phyloP scores from a whole-genome alignment of 2,329 filamentous ascomycete genomes.

The Tolypocladium endophyticum region DNA sequence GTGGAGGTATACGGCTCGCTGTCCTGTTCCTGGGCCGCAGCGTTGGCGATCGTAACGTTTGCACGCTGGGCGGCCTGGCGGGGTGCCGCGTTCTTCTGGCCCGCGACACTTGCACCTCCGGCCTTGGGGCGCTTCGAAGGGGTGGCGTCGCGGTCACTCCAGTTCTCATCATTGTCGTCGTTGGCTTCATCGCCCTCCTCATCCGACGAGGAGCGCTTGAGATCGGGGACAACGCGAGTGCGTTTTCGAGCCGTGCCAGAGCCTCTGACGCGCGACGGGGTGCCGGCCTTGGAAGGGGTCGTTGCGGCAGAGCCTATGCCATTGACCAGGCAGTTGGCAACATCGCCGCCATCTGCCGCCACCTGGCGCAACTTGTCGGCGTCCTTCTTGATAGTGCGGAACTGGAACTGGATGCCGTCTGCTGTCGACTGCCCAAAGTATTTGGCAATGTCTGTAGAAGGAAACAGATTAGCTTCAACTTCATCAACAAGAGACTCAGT shows the following conservation, averaged over 20 bases:
- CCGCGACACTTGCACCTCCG: constrained; percentile 13
- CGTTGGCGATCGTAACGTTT: constrained; percentile 21
- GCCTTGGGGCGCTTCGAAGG: constrained; percentile 24
- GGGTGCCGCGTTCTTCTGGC: constrained; percentile 14
- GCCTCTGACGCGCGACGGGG: constrained; percentile 7
- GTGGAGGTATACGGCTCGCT: constrained; percentile 16
- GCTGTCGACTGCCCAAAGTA: constrained; percentile 49
- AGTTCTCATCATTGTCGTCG: constrained; percentile 16
- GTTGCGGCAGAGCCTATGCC: constrained; percentile 12
- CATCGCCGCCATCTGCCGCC: constrained; percentile 33
- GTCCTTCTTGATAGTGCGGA: constrained; percentile 43
- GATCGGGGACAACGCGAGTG: constrained; percentile 4
- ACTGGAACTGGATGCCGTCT: constrained; percentile 50
- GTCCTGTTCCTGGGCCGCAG: constrained; percentile 14
- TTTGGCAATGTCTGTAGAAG: constrained; percentile 43
- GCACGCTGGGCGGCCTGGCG: constrained; percentile 21
- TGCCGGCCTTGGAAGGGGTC: constrained; percentile 17
- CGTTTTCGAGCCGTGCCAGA: constrained; percentile 16
- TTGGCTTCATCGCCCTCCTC: constrained; percentile 16
- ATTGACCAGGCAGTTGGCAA: constrained; percentile 26
- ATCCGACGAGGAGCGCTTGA: constrained; percentile 16
- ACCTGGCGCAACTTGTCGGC: constrained; percentile 36
- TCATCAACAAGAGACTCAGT: not conserved
- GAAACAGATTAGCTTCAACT: not conserved
- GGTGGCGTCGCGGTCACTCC: constrained; percentile 23